Percentiles rank a stretch among this genome's conserved stretches.
phyloP scores from a whole-genome alignment of 805 yeast genomes.

The Pichia pseudocactophila region DNA sequence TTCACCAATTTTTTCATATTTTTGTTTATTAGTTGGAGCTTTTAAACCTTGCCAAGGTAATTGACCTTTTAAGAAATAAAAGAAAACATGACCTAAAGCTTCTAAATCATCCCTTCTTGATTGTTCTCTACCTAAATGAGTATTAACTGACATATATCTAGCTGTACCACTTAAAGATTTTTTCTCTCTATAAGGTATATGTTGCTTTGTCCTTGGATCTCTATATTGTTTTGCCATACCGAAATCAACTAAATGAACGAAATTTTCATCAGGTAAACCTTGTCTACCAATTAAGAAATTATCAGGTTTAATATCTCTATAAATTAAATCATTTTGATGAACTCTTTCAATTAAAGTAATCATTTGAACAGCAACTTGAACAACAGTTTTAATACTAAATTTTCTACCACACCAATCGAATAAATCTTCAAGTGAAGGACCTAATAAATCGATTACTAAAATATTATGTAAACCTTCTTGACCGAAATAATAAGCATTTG shows the following conservation, averaged over 20 bases:
- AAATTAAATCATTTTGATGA: constrained; percentile 84
- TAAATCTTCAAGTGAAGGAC: constrained; percentile 91
- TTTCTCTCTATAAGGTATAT: constrained; percentile 94
- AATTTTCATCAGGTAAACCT: constrained; percentile 72
- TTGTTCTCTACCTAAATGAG: constrained; percentile 96
- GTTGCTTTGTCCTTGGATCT: constrained; percentile 91
- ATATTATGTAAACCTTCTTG: constrained; percentile 97
- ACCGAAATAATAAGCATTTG: constrained; percentile 96
- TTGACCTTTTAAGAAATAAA: constrained; percentile 88
- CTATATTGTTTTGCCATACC: constrained; percentile 99
- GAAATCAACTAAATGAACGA: constrained; percentile 85
- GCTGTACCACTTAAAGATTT: constrained; percentile 96
- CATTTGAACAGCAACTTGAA: constrained; percentile 93
- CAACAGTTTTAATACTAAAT: constrained; percentile 81
- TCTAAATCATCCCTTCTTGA: constrained; percentile 94
- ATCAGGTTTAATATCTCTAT: constrained; percentile 96
- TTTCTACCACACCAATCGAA: constrained; percentile 98
- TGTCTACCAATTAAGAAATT: constrained; percentile 92
- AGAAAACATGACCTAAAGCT: constrained; percentile 92
- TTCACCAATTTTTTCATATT: constrained; percentile 95
- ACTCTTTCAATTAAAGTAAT: constrained; percentile 74
- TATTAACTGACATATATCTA: constrained; percentile 96
- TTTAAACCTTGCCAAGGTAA: constrained; percentile 98
- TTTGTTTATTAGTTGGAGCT: constrained; percentile 96
- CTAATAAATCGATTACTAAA: constrained; percentile 85